A percentile compares a stretch with the other conserved stretches of the same genome.
Evolutionary conservation across 805 yeast genomes (phyloP).

Genomic region (Candida pseudoglaebosa): DNA sequence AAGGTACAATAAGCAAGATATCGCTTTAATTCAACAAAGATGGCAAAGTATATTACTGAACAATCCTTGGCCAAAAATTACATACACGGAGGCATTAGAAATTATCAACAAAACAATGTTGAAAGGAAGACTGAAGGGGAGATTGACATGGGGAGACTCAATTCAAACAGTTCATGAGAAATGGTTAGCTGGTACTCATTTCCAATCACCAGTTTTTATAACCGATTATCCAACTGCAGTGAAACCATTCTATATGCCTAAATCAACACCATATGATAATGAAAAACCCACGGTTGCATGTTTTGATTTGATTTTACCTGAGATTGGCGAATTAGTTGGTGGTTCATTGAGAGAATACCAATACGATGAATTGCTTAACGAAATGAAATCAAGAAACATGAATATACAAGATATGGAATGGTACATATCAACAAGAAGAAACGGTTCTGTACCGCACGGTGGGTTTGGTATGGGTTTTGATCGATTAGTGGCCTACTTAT

Average conservation of each 20-base stretch:
- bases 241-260: conserved; percentile 92
- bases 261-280: conserved; percentile 29
- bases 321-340: conserved; percentile 89
- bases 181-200: conserved; percentile 72
- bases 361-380: conserved; percentile 41
- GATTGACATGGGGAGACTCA: conserved; percentile 62
- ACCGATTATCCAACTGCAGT: conserved; percentile 77
- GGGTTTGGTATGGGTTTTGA: conserved; percentile 97
- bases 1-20: conserved; percentile 35
- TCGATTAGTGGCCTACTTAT: conserved; percentile 68
- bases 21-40: conserved; percentile 38
- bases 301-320: conserved; percentile 85
- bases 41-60: conserved; percentile 54
- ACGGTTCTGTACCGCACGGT: conserved; percentile 90
- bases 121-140: conserved; percentile 32
- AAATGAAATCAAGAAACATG: conserved; percentile 56
- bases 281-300: conserved; percentile 70
- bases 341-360: conserved; percentile 89
- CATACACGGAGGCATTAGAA: conserved; percentile 73
- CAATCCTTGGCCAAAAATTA: conserved; percentile 60
- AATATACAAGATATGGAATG: conserved; percentile 60
- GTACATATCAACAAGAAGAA: conserved; percentile 71
- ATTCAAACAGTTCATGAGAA: conserved; percentile 87
- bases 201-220: conserved; percentile 76
- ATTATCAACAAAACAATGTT: conserved; percentile 37